Percentiles rank a stretch among this genome's conserved stretches.
These are phyloP conservation scores for Xylaria telfairii DNA, from an alignment of 495 filamentous ascomycete species.

Conservation along the genomic window DNA sequence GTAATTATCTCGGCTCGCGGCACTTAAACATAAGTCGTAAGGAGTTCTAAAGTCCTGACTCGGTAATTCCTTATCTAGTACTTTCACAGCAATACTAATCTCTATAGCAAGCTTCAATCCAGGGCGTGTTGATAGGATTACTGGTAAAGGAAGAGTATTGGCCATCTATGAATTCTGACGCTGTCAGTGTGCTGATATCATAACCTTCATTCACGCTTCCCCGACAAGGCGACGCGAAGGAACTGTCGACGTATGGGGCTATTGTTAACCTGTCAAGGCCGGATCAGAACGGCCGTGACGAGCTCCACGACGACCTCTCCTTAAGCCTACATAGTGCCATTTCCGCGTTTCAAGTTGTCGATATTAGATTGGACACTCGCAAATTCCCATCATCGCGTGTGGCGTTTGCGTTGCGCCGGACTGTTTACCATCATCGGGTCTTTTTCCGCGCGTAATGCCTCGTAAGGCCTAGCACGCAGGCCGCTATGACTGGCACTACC, in stretches of 20 bases:
- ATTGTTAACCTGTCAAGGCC: not conserved
- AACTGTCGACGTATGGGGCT: not conserved
- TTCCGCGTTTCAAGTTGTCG: not conserved
- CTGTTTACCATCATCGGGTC: no score
- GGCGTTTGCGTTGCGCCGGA: not conserved
- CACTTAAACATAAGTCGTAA: no score
- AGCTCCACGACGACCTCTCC: not conserved
- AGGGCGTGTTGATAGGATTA: not conserved
- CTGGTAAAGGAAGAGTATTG: not conserved
- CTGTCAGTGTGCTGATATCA: not conserved
- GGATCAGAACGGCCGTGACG: not conserved
- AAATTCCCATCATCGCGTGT: not conserved
- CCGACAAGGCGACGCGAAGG: not conserved
- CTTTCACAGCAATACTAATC: no score
- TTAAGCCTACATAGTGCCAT: not conserved
- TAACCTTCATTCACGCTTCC: not conserved
- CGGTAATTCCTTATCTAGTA: not conserved
- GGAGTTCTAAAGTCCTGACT: not conserved
- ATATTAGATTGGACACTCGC: not conserved
- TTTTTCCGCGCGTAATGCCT: no score
- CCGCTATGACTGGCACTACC: not conserved
- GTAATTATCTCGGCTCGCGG: no score
- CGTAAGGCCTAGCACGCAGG: not conserved
- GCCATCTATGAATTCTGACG: not conserved
- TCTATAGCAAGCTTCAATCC: not conserved